Conservation (phyloP, 2,329 filamentous ascomycete genomes). For the Phialophora chinensis region DNA sequence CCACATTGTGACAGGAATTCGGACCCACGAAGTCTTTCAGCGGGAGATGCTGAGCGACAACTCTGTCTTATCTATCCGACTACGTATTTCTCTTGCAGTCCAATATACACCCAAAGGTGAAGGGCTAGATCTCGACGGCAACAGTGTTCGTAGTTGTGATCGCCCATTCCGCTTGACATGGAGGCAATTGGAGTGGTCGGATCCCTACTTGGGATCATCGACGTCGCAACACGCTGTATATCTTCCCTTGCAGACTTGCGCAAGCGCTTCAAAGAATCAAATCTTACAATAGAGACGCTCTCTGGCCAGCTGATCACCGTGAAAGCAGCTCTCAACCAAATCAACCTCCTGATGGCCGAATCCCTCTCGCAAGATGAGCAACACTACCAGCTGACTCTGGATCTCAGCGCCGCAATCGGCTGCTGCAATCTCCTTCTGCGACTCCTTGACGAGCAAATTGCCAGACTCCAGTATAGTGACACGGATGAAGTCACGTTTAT, state of each 20-base stretch:
- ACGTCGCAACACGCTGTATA: constrained; percentile 1
- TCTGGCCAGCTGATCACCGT: not conserved
- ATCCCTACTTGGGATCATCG: not conserved
- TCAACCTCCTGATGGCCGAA: not conserved
- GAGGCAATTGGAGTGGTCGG: not conserved
- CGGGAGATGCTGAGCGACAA: not conserved
- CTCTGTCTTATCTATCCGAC: not conserved
- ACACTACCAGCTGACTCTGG: constrained; percentile 1
- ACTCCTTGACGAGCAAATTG: constrained; percentile 1
- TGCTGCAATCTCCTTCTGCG: constrained; percentile 6
- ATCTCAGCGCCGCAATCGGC: not conserved
- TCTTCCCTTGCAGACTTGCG: not conserved
- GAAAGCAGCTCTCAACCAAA: not conserved
- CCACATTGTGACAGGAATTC: not conserved
- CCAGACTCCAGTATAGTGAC: not conserved
- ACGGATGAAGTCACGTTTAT: not conserved
- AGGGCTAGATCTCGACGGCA: not conserved
- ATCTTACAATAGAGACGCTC: not conserved
- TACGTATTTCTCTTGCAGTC: not conserved
- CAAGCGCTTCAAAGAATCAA: not conserved
- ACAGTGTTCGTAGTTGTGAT: not conserved
- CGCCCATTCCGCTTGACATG: not conserved
- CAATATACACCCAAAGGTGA: not conserved
- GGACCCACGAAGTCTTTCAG: not conserved
- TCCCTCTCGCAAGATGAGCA: constrained; percentile 1